Base-by-base conservation (phyloP, 2,329 filamentous ascomycete species). In the Phaeosphaeriaceae sp. region DNA sequence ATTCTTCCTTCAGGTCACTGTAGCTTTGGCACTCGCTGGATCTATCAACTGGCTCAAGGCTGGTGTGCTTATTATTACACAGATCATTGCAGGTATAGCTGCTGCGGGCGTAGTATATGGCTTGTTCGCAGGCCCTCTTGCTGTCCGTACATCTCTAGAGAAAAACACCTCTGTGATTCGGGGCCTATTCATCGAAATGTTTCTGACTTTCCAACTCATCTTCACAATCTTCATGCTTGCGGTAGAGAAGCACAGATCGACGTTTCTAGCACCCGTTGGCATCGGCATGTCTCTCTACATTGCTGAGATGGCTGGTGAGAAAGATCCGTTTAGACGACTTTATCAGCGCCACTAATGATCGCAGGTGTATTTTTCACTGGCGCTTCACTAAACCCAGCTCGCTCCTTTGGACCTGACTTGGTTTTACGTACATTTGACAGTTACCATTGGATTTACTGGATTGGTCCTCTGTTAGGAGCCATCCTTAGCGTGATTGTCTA, bases 401-500 rank as follows among this genome's bases (percentile, higher is more conserved):
- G 78, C 32, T 78, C 76, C 1, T 77, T 81, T 56, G 78, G 76
- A 17, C 78, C 78, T 16, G 74, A 74, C 50, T 76, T 80, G n/a
- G 67, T 76, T 23, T 66, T 76, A 3, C 58, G 61, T 33, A 65
- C 45, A 7, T 81, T 80, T 58, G 68, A 75, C 4, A 58, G 66
- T 35, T 74, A 79, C 50, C 78, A 81, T 60, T 81, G 78, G 77
- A 77, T 81, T 48, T 81, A 81, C 64, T 81, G 79, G 79, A 48
- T 80, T 37, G 79, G 79, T 1, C 78, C 78, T 4, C 52, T 72
- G 5, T 67, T 81, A 4, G 79, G 79, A 15, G 63, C 77, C 3
- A 46, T 79, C 11, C 48, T 80, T 2, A 77, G 78, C 11, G 77
- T 78, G 2, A 56, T 71, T n/a, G 78, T 81, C 60, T 81, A 81